These are phyloP conservation scores for Adansonia gregorii DNA, from an alignment of 441 rosid genomes.

Conservation along the genomic window DNA sequence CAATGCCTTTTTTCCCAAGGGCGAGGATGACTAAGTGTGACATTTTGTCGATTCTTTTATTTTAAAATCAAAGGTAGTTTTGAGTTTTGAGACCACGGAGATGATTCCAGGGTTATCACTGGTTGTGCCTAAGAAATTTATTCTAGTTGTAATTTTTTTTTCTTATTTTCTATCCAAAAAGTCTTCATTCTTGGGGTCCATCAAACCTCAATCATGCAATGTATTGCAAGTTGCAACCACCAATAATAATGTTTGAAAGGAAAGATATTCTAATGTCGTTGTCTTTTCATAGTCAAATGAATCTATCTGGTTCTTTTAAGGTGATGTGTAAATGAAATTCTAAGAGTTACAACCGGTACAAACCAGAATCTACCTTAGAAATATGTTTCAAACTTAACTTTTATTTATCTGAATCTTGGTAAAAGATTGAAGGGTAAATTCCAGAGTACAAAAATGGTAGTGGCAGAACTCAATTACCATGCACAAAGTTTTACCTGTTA, in stretches of 20 bases:
- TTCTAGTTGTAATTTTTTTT: neutral
- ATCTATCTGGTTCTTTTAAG: neutral
- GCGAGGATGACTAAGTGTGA: neutral
- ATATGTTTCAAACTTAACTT: neutral
- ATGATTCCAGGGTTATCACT: neutral
- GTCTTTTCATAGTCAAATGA: neutral
- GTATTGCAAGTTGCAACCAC: too few species aligned
- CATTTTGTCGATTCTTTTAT: neutral
- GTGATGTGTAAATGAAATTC: neutral
- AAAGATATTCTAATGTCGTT: neutral
- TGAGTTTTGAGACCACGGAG: slow-evolving; percentile 15
- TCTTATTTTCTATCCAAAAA: neutral
- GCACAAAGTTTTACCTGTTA: too few species aligned
- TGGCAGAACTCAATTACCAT: too few species aligned
- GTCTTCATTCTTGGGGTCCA: neutral
- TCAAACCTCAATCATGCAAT: neutral
- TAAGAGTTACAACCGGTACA: too few species aligned
- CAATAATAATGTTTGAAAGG: too few species aligned
- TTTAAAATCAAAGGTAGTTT: slow-evolving; percentile 14
- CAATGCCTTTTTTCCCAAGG: neutral
- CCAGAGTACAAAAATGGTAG: too few species aligned
- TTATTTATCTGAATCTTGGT: too few species aligned
- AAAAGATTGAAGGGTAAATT: too few species aligned
- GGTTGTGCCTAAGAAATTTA: neutral
- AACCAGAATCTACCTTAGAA: neutral